A percentile compares a stretch with the other conserved stretches of the same genome.
phyloP scores from a whole-genome alignment of 1,284 basidiomycete species.

The Ustilago sp. region DNA sequence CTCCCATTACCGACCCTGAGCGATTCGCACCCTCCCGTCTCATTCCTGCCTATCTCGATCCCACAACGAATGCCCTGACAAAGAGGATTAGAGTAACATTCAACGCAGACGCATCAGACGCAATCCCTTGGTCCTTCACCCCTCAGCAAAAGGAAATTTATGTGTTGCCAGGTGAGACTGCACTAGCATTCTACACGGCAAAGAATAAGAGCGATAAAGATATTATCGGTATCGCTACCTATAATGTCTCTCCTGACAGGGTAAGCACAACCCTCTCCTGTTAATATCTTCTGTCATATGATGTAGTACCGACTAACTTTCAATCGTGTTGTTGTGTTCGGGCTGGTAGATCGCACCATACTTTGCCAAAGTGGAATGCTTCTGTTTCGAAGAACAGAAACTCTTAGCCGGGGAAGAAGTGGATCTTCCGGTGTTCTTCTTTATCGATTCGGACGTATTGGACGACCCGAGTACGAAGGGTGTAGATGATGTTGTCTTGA shows the following conservation, averaged over 20 bases:
- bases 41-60: constrained; percentile 58
- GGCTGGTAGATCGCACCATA: constrained; percentile 87
- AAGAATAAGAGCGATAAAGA: constrained; percentile 87
- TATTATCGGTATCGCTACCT: constrained; percentile 97
- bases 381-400: constrained; percentile 99
- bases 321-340: background rate
- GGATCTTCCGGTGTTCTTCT: constrained; percentile 97
- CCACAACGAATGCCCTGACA: constrained; percentile 70
- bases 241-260: constrained; percentile 77
- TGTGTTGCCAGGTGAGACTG: constrained; percentile 94
- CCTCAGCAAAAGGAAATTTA: constrained; percentile 90
- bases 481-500: constrained; percentile 90
- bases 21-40: constrained; percentile 57
- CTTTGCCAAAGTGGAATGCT: constrained; percentile 99
- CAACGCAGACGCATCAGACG: constrained; percentile 89
- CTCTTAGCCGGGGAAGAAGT: constrained; percentile 95
- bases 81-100: constrained; percentile 87
- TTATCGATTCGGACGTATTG: constrained; percentile 95
- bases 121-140: constrained; percentile 91
- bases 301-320: background rate
- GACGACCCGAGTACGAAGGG: constrained; percentile 88
- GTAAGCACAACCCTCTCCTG: no score
- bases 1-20: constrained; percentile 78
- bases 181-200: constrained; percentile 95
- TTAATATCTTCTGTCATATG: background rate